Percentiles rank a stretch among this genome's conserved stretches.
Conservation (phyloP, 306 rosid genomes). For the Cercis canadensis region DNA sequence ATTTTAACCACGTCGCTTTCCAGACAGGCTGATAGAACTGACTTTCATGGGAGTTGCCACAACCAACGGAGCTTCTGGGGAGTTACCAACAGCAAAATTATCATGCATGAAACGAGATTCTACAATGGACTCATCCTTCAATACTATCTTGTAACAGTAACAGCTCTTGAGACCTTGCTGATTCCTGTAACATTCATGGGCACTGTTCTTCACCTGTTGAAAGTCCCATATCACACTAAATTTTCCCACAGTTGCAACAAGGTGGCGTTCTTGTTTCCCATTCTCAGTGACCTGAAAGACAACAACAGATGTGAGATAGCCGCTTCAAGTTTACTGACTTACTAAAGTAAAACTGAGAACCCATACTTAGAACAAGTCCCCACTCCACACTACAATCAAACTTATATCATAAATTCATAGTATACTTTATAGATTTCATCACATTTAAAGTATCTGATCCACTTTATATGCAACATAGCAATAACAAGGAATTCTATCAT, state of each 20-base stretch:
- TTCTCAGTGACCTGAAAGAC: conserved; percentile 83
- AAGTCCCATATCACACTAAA: conserved; percentile 99
- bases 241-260: conserved; percentile 91
- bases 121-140: conserved; percentile 89
- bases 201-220: conserved; percentile 88
- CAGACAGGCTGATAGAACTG: conserved; percentile 88
- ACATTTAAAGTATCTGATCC: conserved; percentile 16
- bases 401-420: background rate
- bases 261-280: conserved; percentile 95
- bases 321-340: too few relatives aligned
- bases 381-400: conserved; percentile 1
- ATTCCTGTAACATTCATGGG: conserved; percentile 80
- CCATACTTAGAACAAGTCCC: background rate
- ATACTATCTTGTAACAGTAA: conserved; percentile 83
- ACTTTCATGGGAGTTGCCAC: conserved; percentile 96
- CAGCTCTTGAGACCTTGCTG: conserved; percentile 98
- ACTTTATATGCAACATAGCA: conserved; percentile 17
- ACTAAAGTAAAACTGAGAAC: background rate
- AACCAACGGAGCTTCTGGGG: conserved; percentile 94
- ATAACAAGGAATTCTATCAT: conserved; percentile 23
- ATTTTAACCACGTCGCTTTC: conserved; percentile 55
- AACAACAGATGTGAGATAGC: conserved; percentile 13
- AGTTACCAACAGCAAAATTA: conserved; percentile 71
- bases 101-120: conserved; percentile 96
- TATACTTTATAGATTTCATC: background rate